A percentile compares a stretch with the other conserved stretches of the same genome.
phyloP scores from a whole-genome alignment of 768 basidiomycete species.

The Lactarius sanguifluus region DNA sequence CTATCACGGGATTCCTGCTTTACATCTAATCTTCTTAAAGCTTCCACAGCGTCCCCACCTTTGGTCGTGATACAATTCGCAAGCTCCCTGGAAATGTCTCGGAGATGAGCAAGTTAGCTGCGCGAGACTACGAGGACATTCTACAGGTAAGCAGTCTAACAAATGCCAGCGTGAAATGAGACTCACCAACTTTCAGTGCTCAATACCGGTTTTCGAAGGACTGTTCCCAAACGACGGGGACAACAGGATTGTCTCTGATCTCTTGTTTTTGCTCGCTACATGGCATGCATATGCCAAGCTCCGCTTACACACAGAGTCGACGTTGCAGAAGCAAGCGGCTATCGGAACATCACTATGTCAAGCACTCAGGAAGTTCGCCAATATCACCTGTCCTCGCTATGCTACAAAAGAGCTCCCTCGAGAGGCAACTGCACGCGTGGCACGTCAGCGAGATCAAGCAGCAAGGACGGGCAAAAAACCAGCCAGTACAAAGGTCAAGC shows the following conservation, averaged over 20 bases:
- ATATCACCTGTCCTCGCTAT: no score
- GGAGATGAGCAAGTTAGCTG: neutral
- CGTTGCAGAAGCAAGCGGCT: no score
- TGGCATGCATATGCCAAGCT: conserved; percentile 4
- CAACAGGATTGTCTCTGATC: conserved; percentile 43
- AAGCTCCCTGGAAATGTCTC: neutral
- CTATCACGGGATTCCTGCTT: no score
- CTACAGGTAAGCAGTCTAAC: neutral
- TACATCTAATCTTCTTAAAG: neutral
- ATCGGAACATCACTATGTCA: no score
- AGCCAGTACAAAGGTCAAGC: no score
- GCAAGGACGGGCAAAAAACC: no score
- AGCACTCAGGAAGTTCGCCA: no score
- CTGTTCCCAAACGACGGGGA: conserved; percentile 34
- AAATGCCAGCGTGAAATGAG: no score
- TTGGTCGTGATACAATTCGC: neutral
- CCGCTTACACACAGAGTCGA: neutral
- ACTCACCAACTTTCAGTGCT: neutral
- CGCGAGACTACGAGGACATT: neutral
- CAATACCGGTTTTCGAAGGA: neutral
- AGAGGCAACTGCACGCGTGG: no score
- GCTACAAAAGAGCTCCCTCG: no score
- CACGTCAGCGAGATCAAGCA: no score
- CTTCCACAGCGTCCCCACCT: neutral
- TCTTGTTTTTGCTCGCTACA: conserved; percentile 28